Evolutionary conservation across 2,329 filamentous ascomycete genomes (phyloP), one percentile per base, ranked within the genome.

Genomic region (Monilinia fructicola): DNA sequence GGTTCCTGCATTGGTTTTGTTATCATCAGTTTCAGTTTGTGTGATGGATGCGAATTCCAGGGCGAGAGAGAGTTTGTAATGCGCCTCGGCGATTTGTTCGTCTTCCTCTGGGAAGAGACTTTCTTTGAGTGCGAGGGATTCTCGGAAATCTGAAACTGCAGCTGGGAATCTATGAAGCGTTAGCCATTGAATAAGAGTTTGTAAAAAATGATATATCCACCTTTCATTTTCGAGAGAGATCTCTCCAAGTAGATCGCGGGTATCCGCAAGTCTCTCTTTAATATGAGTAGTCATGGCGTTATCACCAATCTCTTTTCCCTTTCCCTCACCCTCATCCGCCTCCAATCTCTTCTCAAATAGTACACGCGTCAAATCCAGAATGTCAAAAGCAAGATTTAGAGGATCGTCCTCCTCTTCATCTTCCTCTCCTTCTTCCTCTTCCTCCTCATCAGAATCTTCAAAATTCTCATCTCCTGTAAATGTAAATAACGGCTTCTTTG

Each of bases 161-260:
- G 92, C 89, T 53, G 86, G 83, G 76, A 97, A 99, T 73, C 86
- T 88, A 70, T 7, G 31, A 16, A 10, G 14, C 7, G 62, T 76
- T 68, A 75, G 69, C n/a, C 68, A 53, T 52, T 10, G 54, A 12
- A 50, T 2, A 28, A 16, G n/a, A 23, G 28, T n/a, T 48, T 6
- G 28, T 40, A 31, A 3, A 9, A 31, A 59, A 5, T 12, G 52
- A 38, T 48, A 64, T 56, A 69, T 78, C 68, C 79, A 88, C 81
- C 90, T 89, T 79, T 98, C 95, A 72, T 95, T 97, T 80, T 99
- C 95, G 38, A 99, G 83, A n/a, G 91, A 96, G 69, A 99, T 97
- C 79, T 99, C 95, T 12, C 93, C 91, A 69, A 98, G 90, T 66
- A 97, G 85, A 76, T 97, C 93, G 77, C 97, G 92, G 11, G 92